These are phyloP conservation scores for Alternaria triticina DNA, from an alignment of 2,329 filamentous ascomycete genomes.

Conservation along the genomic window DNA sequence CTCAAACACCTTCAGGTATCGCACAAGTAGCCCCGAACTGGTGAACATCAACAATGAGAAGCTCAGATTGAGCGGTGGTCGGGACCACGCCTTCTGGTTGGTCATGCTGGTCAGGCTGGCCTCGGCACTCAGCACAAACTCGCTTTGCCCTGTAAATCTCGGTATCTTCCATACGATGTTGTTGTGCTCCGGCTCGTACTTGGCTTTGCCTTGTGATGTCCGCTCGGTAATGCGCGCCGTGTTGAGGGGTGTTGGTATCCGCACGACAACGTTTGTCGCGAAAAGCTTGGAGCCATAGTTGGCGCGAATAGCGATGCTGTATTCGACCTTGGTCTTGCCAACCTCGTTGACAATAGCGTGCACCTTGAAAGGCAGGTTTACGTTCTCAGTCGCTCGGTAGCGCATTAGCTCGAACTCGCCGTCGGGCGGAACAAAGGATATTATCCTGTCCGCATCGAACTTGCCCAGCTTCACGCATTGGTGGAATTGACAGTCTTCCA, in stretches of 20 bases:
- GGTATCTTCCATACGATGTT: slow-evolving; percentile 99
- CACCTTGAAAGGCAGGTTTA: slow-evolving; percentile 98
- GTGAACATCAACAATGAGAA: slow-evolving; percentile 99
- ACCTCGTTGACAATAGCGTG: slow-evolving; percentile 98
- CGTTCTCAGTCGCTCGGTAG: slow-evolving; percentile 97
- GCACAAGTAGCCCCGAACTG: slow-evolving; percentile 86
- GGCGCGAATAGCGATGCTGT: slow-evolving; percentile 95
- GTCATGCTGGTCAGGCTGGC: slow-evolving; percentile 96
- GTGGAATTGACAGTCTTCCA: slow-evolving; percentile 98
- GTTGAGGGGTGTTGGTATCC: slow-evolving; percentile 94
- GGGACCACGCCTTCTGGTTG: slow-evolving; percentile 95
- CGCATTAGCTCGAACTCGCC: slow-evolving; percentile 99
- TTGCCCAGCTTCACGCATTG: slow-evolving; percentile 98
- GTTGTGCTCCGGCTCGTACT: slow-evolving; percentile 98
- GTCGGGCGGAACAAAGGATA: slow-evolving; percentile 95
- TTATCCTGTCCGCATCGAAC: slow-evolving; percentile 95
- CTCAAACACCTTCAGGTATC: slow-evolving; percentile 98
- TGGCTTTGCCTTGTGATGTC: slow-evolving; percentile 94
- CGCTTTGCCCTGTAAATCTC: slow-evolving; percentile 96
- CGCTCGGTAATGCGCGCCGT: slow-evolving; percentile 92
- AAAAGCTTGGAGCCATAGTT: slow-evolving; percentile 98
- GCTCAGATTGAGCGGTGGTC: slow-evolving; percentile 87
- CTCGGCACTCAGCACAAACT: slow-evolving; percentile 93
- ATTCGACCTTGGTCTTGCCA: slow-evolving; percentile 96
- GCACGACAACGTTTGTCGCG: slow-evolving; percentile 92